These are phyloP conservation scores for Lasiodiplodia citricola DNA, from an alignment of 2,329 filamentous ascomycete species.

Conservation along the genomic window DNA sequence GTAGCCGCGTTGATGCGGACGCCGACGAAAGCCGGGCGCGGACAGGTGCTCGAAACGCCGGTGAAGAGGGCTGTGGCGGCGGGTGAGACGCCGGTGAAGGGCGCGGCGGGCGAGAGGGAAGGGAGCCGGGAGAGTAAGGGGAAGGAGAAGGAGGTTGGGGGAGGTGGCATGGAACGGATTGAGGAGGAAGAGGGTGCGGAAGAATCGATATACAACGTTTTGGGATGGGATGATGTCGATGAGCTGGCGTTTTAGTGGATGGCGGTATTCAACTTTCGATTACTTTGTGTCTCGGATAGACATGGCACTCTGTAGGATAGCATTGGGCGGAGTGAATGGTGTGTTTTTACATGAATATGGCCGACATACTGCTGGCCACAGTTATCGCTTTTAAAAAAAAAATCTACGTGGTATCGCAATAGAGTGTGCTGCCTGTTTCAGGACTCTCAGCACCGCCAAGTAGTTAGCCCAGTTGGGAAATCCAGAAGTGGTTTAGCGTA, in stretches of 20 bases:
- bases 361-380: not conserved
- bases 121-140: constrained; percentile 7
- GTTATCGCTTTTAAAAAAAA: not conserved
- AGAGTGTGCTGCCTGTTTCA: not conserved
- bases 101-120: not conserved
- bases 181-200: constrained; percentile 24
- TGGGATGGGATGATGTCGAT: constrained; percentile 52
- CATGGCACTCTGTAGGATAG: not conserved
- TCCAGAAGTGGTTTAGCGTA: too few relatives aligned
- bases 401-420: not conserved
- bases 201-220: constrained; percentile 45
- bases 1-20: constrained; percentile 23
- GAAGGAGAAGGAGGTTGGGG: constrained; percentile 13
- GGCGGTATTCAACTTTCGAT: constrained; percentile 18
- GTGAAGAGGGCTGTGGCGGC: constrained; percentile 27
- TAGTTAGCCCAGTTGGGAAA: too few relatives aligned
- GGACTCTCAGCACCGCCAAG: too few relatives aligned
- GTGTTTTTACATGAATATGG: not conserved
- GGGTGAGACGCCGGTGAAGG: constrained; percentile 30
- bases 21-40: constrained; percentile 19
- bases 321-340: constrained; percentile 5
- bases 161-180: not conserved
- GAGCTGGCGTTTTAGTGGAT: constrained; percentile 32
- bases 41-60: constrained; percentile 33
- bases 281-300: not conserved